phyloP scores from a whole-genome alignment of 2,329 filamentous ascomycete species.

The Phialemonium atrogriseum region DNA sequence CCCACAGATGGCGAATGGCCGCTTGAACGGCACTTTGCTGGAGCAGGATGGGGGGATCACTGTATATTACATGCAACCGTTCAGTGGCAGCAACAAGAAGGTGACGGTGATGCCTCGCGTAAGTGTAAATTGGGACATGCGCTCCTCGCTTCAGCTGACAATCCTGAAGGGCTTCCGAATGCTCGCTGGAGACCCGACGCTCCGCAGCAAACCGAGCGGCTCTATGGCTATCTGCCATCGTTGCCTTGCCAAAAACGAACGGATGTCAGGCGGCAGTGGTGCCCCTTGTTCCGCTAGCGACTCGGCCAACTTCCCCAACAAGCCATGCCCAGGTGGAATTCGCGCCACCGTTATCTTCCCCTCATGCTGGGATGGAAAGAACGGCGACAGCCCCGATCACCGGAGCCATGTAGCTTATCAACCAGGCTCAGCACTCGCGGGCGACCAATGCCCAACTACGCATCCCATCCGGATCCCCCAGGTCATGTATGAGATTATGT shows the following conservation, averaged over 20 bases:
- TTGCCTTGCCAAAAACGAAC: slow-evolving; percentile 8
- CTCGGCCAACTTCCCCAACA: slow-evolving; percentile 8
- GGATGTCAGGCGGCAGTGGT: slow-evolving; percentile 1
- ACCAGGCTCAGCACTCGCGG: slow-evolving; percentile 32
- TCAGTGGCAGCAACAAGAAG: too few relatives aligned
- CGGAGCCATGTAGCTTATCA: slow-evolving; percentile 36
- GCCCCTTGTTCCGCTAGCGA: too few relatives aligned
- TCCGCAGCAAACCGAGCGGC: slow-evolving; percentile 35
- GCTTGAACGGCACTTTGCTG: slow-evolving; percentile 23
- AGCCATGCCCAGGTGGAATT: slow-evolving; percentile 17
- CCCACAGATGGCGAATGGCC: slow-evolving; percentile 17
- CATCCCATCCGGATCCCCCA: slow-evolving; percentile 48
- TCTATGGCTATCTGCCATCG: slow-evolving; percentile 17
- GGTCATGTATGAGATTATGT: slow-evolving; percentile 48
- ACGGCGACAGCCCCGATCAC: slow-evolving; percentile 11
- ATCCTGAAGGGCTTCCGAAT: slow-evolving; percentile 56
- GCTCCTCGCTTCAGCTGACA: neutral
- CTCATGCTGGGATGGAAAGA: slow-evolving; percentile 12
- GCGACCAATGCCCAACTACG: slow-evolving; percentile 37
- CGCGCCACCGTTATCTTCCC: slow-evolving; percentile 11
- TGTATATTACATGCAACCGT: slow-evolving; percentile 37
- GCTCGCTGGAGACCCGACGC: slow-evolving; percentile 50
- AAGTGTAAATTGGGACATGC: too few relatives aligned
- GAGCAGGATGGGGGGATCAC: slow-evolving; percentile 32
- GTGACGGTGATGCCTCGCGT: too few relatives aligned